Percentiles rank a stretch among this genome's conserved stretches.
These are phyloP conservation scores for Macrolepiota dolichaula DNA, from an alignment of 768 basidiomycete species.

Conservation along the genomic window DNA sequence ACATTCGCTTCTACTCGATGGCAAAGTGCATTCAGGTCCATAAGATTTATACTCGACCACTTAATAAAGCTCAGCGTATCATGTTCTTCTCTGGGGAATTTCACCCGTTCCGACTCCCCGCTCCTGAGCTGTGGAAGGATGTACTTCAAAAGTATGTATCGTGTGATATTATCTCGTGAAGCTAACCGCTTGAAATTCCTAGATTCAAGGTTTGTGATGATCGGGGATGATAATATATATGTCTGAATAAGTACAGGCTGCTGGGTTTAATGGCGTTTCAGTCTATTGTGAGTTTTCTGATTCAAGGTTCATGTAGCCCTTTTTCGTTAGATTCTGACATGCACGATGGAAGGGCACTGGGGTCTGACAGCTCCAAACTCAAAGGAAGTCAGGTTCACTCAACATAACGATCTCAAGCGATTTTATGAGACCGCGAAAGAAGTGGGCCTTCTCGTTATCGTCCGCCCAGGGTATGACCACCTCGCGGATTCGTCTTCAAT, in stretches of 20 bases:
- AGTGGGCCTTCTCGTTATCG: slow-evolving; percentile 59
- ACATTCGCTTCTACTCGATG: slow-evolving; percentile 31
- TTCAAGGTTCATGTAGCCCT: slow-evolving; percentile 22
- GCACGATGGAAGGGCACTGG: slow-evolving; percentile 50
- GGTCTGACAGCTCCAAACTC: slow-evolving; percentile 59
- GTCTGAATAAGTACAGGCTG: slow-evolving; percentile 34
- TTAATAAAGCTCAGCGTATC: slow-evolving; percentile 28
- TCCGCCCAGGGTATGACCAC: slow-evolving; percentile 57
- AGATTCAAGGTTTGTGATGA: not conserved
- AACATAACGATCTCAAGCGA: slow-evolving; percentile 54
- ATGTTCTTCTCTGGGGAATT: slow-evolving; percentile 67
- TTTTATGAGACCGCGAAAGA: slow-evolving; percentile 60
- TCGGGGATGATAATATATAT: not conserved
- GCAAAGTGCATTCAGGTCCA: slow-evolving; percentile 21
- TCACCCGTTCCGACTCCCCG: slow-evolving; percentile 65
- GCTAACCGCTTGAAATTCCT: not conserved
- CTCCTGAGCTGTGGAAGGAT: slow-evolving; percentile 65
- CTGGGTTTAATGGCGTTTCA: slow-evolving; percentile 63
- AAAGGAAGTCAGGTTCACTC: slow-evolving; percentile 53
- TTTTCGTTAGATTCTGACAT: slow-evolving; percentile 6
- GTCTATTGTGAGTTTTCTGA: slow-evolving; percentile 48
- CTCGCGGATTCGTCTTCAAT: not conserved
- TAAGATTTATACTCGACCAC: not conserved
- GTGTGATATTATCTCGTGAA: not conserved
- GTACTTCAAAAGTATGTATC: slow-evolving; percentile 49